A percentile compares a stretch with the other conserved stretches of the same genome.
phyloP scores from a whole-genome alignment of 345 rosid genomes.

The Punica granatum region DNA sequence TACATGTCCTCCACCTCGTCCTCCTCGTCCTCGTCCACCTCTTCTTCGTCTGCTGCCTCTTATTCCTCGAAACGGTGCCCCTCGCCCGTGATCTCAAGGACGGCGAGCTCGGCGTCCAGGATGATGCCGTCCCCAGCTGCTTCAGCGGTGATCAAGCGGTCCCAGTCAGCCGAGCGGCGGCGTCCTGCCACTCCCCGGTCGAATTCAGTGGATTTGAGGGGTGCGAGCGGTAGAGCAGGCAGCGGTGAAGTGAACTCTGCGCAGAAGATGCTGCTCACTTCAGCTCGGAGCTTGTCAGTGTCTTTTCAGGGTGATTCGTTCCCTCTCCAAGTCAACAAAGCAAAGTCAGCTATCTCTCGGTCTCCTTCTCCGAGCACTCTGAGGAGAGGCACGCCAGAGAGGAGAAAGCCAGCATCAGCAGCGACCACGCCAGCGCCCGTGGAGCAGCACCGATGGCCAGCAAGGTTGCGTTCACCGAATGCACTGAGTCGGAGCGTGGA shows the following conservation, averaged over 20 bases:
- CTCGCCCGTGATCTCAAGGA: conserved; percentile 52
- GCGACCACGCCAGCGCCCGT: conserved; percentile 18
- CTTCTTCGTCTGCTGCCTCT: conserved; percentile 30
- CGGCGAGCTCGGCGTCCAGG: conserved; percentile 19
- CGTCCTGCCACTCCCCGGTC: conserved; percentile 46
- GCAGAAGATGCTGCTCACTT: conserved; percentile 58
- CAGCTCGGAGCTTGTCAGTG: conserved; percentile 68
- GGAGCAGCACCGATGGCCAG: conserved; percentile 75
- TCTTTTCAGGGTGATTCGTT: conserved; percentile 83
- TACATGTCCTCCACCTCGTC: conserved; percentile 37
- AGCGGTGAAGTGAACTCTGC: conserved; percentile 39
- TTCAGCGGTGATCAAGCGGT: conserved; percentile 37
- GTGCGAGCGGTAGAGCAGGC: background rate
- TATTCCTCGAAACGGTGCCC: conserved; percentile 42
- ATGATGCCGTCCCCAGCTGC: conserved; percentile 21
- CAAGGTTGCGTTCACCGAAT: conserved; percentile 39
- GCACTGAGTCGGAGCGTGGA: conserved; percentile 62
- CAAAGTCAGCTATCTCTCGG: conserved; percentile 49
- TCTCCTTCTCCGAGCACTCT: conserved; percentile 16
- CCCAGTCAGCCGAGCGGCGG: conserved; percentile 70
- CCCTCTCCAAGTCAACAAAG: conserved; percentile 62
- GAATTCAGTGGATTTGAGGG: conserved; percentile 32
- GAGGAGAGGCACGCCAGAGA: conserved; percentile 75
- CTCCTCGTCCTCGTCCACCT: conserved; percentile 20
- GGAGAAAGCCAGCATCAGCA: conserved; percentile 35